Evolutionary conservation across 2,329 filamentous ascomycete species (phyloP).

Genomic region (Celoporthe dispersa): DNA sequence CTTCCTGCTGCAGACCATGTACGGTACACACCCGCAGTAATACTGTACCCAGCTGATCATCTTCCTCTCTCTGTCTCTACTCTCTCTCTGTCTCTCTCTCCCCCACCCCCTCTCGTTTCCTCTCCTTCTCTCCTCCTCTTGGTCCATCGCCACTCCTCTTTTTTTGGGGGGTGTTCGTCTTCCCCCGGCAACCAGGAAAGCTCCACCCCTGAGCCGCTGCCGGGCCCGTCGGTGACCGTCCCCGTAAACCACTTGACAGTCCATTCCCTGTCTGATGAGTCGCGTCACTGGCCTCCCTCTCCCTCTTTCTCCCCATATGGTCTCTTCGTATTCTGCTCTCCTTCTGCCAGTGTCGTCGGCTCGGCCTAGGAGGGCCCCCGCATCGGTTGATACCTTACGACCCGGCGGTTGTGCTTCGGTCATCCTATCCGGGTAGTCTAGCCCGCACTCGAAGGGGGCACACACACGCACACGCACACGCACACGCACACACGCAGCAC

Average conservation of each 20-base stretch:
- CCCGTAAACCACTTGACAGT: constrained; percentile 1
- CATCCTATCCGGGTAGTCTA: constrained; percentile 23
- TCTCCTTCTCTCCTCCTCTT: too few species aligned
- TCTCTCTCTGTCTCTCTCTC: background rate
- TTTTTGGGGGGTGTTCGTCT: background rate
- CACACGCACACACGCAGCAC: background rate
- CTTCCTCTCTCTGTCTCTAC: background rate
- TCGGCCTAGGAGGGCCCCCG: constrained; percentile 21
- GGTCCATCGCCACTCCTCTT: background rate
- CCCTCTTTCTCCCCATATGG: constrained; percentile 11
- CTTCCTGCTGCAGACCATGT: background rate
- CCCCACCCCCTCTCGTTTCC: background rate
- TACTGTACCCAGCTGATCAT: background rate
- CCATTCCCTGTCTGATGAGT: constrained; percentile 8
- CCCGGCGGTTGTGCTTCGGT: constrained; percentile 23
- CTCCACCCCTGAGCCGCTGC: constrained; percentile 8
- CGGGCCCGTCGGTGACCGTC: constrained; percentile 13
- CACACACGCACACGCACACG: background rate
- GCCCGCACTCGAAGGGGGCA: constrained; percentile 10
- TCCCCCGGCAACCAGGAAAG: background rate
- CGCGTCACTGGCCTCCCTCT: background rate
- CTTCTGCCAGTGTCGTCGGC: constrained; percentile 11
- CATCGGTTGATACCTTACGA: constrained; percentile 23
- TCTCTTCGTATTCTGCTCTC: constrained; percentile 12
- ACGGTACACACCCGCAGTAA: background rate